Evolutionary conservation across 345 rosid species (phyloP), one percentile per base, ranked within the genome.

Genomic region (Lagerstroemia speciosa): DNA sequence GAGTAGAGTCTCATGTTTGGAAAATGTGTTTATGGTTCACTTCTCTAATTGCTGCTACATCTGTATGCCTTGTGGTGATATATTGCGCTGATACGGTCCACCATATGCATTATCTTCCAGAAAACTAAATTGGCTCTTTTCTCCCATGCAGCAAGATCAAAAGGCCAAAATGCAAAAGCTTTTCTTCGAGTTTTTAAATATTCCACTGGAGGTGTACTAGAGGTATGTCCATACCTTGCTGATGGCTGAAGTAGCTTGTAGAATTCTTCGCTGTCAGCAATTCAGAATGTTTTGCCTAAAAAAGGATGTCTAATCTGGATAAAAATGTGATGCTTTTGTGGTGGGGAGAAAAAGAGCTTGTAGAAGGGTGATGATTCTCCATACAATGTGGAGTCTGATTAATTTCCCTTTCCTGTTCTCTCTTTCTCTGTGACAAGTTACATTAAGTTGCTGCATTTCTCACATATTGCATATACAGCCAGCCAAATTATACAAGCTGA

Each of bases 151-250:
- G 97, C 81, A 24, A 83, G 86, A 83, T 76, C 89, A 8, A 91
- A 85, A 81, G 90, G 84, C 60, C 85, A 78, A 58, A 72, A 83
- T 40, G 80, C 84, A 72, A 89, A 91, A 81, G 95, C 99, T 76
- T 87, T 86, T 84, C 95, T 94, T 76, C 91, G 99, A 67, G 99
- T 94, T 29, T 71, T 94, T 71, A 94, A 94, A 74, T 89, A 91
- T 76, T 89, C 99, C 66, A 86, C 84, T 26, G 97, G 99, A 72
- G 99, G 96, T 68, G 96, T 94, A 32, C 96, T 91, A 27, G 99
- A 94, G 99, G 98, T 94, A 87, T 65, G 36, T 73, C 74, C 60
- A 70, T n/a, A n/a, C n/a, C n/a, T n/a, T n/a, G n/a, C n/a, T 11
- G 11, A 29, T 29, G 31, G 62, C 61, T 30, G 0, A 26, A 57